Evolutionary conservation across 2,329 filamentous ascomycete genomes (phyloP), one percentile per base, ranked within the genome.

Genomic region (Cladosporium colombiae): DNA sequence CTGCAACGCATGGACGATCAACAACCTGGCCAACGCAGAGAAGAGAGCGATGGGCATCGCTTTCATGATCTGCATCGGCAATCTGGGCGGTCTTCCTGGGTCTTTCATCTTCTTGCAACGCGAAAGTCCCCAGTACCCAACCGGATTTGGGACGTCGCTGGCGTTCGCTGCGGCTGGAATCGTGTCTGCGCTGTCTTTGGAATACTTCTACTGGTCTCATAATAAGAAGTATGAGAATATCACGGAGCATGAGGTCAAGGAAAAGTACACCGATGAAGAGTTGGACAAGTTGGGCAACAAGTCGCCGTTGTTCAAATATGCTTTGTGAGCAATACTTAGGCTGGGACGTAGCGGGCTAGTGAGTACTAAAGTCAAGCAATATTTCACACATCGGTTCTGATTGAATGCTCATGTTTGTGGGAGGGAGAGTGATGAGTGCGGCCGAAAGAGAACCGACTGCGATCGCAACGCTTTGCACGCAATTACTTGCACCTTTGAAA

Each of bases 71-170:
- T 55, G 50, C 11, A 44, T 63, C 29, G 61, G 61, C 2, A 59
- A 80, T 50, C 72, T 77, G 1, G 79, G 78, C 16, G 78, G 78
- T 7, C 73, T 80, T 18, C 72, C 81, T 8, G 79, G 78, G 0
- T 76, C 74, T 23, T 79, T 76, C 60, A 78, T 79, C 68, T 78
- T 77, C 63, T 67, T 76, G 13, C 72, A 75, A 29, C 69, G 68
- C 5, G 77, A 79, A 66, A 72, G 72, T 1, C 83, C 84, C 0
- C 78, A 78, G n/a, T 85, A 84, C 66, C 75, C 80, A 5, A 78
- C 84, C 0, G 83, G 83, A 0, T 83, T 85, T 68, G 77, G 80
- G 66, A 44, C 65, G 3, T 67, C 62, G 16, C 44, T 67, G 31
- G 65, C 56, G 7, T 68, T 72, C 2, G 56, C 70, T 11, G 65